Base-by-base conservation (phyloP, 106 monocot genomes). In the Posidonia australis region DNA sequence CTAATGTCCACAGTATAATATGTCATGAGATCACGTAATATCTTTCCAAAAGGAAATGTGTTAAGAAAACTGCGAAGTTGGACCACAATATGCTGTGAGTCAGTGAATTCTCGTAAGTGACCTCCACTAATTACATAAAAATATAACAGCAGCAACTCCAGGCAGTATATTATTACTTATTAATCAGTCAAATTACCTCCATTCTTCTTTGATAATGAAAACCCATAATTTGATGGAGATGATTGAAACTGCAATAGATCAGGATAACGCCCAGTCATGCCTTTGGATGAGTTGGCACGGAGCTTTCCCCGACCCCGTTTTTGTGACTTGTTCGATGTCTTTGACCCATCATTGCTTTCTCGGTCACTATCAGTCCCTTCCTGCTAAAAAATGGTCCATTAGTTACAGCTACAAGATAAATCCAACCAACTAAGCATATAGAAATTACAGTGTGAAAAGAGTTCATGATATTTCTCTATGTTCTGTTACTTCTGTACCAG, bases 341-440 rank as follows among this genome's bases (percentile, higher is more conserved):
- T 84, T 63, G 65, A 51, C 46, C 60, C 77, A 82, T 85, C 89
- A 70, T 81, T 80, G 74, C 80, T 87, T 75, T 98, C 96, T 54
- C 60, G 71, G 18, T 87, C 96, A 65, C 87, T 87, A 29, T 98
- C 84, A 73, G 78, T 90, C 30, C 84, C 96, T 67, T 83, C 96
- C 90, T 89, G 73, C 30, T 14, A 52, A 25, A 70, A 43, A 9
- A 54, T 27, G n/a, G 22, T 23, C 60, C 27, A 62, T 51, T 53
- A 13, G 10, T 17, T 60, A 25, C 30, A 41, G 17, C 12, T 10
- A 6, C 1, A 17, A 42, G 60, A 18, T 60, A 23, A 57, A 57
- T 5, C 5, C 56, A 57, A 57, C 23, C 56, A 57, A 25, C 56
- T 25, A 25, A 57, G 6, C 36, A 36, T 36, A 36, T 36, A 36